Percentiles rank a stretch among this genome's conserved stretches.
Conservation (phyloP, 371 early-diverging fungal species). For the Lichtheimia corymbifera region DNA sequence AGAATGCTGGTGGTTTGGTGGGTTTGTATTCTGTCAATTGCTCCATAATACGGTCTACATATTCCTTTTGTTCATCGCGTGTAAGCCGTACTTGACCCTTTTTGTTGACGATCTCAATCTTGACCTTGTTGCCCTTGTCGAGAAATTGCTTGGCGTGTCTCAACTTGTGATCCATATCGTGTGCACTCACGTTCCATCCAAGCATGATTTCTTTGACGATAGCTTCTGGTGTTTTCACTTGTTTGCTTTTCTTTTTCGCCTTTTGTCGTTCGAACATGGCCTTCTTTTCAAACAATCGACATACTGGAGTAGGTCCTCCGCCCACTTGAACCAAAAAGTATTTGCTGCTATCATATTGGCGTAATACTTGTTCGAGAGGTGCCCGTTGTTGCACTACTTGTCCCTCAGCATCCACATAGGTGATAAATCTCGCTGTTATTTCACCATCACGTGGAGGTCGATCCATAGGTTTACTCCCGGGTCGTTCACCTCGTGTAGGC, state of each 20-base stretch:
- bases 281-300: constrained; percentile 59
- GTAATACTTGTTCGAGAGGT: constrained; percentile 32
- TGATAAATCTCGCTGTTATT: constrained; percentile 51
- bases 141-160: constrained; percentile 52
- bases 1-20: constrained; percentile 29
- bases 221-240: constrained; percentile 33
- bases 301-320: constrained; percentile 49
- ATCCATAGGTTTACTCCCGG: constrained; percentile 14
- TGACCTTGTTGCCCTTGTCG: constrained; percentile 61
- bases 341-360: constrained; percentile 43
- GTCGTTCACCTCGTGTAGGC: constrained; percentile 3
- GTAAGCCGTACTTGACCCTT: constrained; percentile 39
- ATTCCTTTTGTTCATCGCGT: constrained; percentile 20
- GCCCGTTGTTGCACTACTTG: constrained; percentile 34
- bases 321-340: constrained; percentile 59
- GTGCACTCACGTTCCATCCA: constrained; percentile 59
- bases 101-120: constrained; percentile 56
- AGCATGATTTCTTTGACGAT: constrained; percentile 57
- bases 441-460: constrained; percentile 60
- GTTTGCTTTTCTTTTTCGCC: constrained; percentile 48
- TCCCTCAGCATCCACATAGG: constrained; percentile 50
- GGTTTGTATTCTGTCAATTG: constrained; percentile 33
- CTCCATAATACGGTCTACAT: constrained; percentile 18
- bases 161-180: constrained; percentile 63
- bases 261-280: constrained; percentile 54